A percentile compares a stretch with the other conserved stretches of the same genome.
Conservation (phyloP, 345 rosid species). For the Brassica incana region DNA sequence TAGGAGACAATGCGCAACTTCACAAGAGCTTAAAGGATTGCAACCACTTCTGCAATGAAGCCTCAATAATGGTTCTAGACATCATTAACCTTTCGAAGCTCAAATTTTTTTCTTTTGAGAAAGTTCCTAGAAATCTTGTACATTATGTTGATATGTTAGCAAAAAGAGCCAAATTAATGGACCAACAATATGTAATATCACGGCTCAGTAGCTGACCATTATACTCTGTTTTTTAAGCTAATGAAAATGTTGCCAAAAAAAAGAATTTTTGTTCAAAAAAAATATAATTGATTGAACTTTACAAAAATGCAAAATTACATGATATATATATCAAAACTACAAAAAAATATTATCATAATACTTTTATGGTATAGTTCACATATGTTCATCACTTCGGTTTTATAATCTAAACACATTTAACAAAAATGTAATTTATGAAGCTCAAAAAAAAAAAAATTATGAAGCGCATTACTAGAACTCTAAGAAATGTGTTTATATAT, state of each 20-base stretch:
- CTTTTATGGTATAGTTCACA: too few relatives aligned
- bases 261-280: too few relatives aligned
- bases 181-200: background rate
- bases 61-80: background rate
- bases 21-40: background rate
- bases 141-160: background rate
- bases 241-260: background rate
- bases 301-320: too few relatives aligned
- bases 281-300: too few relatives aligned
- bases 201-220: background rate
- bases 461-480: slow-evolving; percentile 3
- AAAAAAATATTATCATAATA: too few relatives aligned
- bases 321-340: too few relatives aligned
- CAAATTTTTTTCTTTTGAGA: background rate
- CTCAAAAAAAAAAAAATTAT: background rate
- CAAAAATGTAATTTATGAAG: background rate
- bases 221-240: background rate
- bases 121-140: background rate
- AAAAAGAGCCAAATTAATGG: background rate
- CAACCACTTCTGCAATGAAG: background rate
- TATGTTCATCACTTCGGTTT: too few relatives aligned
- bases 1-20: background rate
- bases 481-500: background rate
- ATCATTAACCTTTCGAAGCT: background rate
- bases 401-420: too few relatives aligned